Evolutionary conservation across 768 basidiomycete species (phyloP).

Genomic region (Lactarius deliciosus): DNA sequence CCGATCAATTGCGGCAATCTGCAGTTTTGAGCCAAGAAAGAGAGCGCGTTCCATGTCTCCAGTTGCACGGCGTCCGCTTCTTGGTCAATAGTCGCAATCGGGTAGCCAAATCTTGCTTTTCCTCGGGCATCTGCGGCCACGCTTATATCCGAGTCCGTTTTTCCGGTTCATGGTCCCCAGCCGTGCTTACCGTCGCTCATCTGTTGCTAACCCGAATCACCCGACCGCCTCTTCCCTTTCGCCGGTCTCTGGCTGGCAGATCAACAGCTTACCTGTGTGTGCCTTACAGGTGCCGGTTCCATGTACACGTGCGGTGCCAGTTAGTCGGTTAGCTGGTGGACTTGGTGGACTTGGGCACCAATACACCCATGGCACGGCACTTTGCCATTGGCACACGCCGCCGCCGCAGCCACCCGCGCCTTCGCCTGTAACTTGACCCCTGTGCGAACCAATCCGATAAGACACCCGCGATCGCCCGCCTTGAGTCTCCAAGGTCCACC

Average conservation of each 20-base stretch:
- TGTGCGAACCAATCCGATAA: constrained; percentile 17
- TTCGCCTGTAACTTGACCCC: neutral
- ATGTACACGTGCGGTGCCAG: neutral
- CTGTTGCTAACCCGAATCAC: neutral
- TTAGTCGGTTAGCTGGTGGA: neutral
- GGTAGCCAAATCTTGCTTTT: neutral
- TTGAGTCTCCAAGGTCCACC: neutral
- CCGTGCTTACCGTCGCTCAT: neutral
- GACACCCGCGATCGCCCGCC: constrained; percentile 10
- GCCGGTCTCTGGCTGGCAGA: neutral
- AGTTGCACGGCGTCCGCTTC: neutral
- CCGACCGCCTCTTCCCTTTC: neutral
- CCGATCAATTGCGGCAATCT: constrained; percentile 29
- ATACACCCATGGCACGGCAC: neutral
- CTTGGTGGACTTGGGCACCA: neutral
- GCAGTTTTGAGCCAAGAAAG: constrained; percentile 19
- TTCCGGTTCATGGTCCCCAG: neutral
- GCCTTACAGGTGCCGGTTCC: neutral
- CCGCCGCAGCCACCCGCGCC: neutral
- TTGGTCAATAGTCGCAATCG: neutral
- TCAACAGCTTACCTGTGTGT: neutral
- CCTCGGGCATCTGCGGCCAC: neutral
- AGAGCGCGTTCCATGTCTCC: neutral
- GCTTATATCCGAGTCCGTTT: neutral
- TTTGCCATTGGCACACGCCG: neutral